These are phyloP conservation scores for Eucalyptus caleyi DNA, from an alignment of 345 rosid species.

Conservation along the genomic window DNA sequence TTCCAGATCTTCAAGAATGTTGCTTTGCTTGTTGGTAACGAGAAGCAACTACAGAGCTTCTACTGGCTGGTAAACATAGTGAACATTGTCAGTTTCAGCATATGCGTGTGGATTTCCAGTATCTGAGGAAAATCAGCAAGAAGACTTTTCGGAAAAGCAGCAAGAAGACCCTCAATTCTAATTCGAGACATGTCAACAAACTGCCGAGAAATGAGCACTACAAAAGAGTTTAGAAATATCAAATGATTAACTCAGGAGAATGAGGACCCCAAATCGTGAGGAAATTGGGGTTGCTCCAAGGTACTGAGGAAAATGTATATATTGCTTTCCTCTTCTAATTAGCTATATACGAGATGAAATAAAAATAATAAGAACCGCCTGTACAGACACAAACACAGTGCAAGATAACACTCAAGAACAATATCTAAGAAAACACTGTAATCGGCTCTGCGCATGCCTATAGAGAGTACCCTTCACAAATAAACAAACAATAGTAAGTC, in stretches of 20 bases:
- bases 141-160: slow-evolving; percentile 32
- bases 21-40: slow-evolving; percentile 93
- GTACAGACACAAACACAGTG: background rate
- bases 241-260: background rate
- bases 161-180: slow-evolving; percentile 96
- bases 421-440: background rate
- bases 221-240: background rate
- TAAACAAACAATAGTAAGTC: background rate
- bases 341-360: background rate
- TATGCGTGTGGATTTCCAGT: too few species aligned
- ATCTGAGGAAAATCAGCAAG: too few species aligned
- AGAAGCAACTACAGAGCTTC: slow-evolving; percentile 82
- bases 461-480: background rate
- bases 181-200: slow-evolving; percentile 95
- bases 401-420: background rate
- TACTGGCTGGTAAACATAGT: slow-evolving; percentile 97
- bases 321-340: background rate
- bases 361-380: slow-evolving; percentile 54
- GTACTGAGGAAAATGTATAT: background rate
- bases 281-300: background rate
- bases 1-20: slow-evolving; percentile 94
- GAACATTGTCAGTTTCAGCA: slow-evolving; percentile 83
- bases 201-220: slow-evolving; percentile 94
- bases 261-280: background rate
- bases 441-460: background rate